phyloP scores from a whole-genome alignment of 306 rosid genomes.

The Cucumis sativus region Cucumber_9930_V3 NC_026657.2:14517001-14517500 shows the following conservation, averaged over 20 bases:
- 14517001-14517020: conserved; percentile 38
- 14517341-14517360: background rate
- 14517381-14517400: background rate
- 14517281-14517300: conserved; percentile 38
- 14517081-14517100: conserved; percentile 32
- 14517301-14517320: conserved; percentile 18
- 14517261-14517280: conserved; percentile 39
- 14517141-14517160: conserved; percentile 80
- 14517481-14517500: background rate
- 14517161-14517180: conserved; percentile 17
- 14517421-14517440: background rate
- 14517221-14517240: conserved; percentile 63
- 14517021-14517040: conserved; percentile 61
- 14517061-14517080: conserved; percentile 38
- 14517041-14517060: conserved; percentile 41
- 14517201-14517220: conserved; percentile 81
- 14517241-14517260: conserved; percentile 40
- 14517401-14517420: background rate
- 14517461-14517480: too few species aligned
- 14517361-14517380: background rate
- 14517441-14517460: too few species aligned
- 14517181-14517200: conserved; percentile 53
- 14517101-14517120: conserved; percentile 44
- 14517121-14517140: conserved; percentile 35
- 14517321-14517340: background rate